A percentile compares a stretch with the other conserved stretches of the same genome.
Evolutionary conservation across 441 rosid species (phyloP).

Genomic region (Mallotus repandus): DNA sequence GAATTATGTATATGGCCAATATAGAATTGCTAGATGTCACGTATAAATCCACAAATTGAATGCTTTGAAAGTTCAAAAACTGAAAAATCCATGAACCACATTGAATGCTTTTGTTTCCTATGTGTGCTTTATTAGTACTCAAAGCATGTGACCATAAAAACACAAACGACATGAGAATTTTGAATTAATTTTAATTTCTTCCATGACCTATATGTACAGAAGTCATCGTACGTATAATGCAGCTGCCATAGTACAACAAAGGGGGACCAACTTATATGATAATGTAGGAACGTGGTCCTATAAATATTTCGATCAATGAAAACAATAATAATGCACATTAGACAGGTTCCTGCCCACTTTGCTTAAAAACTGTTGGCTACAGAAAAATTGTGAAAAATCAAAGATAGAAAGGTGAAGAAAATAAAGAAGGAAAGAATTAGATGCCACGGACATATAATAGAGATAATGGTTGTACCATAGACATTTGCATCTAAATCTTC

Average conservation of each 20-base stretch:
- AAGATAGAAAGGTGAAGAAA: not conserved
- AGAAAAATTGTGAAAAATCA: conserved; percentile 8
- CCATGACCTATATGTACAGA: too few relatives aligned
- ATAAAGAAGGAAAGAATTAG: conserved; percentile 21
- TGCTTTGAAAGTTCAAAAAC: not conserved
- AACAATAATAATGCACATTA: conserved; percentile 11
- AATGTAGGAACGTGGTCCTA: conserved; percentile 30
- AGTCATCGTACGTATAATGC: not conserved
- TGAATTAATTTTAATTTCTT: not conserved
- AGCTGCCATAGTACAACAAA: conserved; percentile 14
- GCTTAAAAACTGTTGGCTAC: conserved; percentile 33
- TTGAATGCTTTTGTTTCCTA: too few relatives aligned
- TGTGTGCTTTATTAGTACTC: too few relatives aligned
- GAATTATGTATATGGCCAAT: too few relatives aligned
- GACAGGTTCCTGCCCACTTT: conserved; percentile 31
- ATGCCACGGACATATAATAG: conserved; percentile 23
- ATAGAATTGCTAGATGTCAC: too few relatives aligned
- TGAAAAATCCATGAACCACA: not conserved
- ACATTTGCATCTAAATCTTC: not conserved
- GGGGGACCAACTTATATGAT: conserved; percentile 29
- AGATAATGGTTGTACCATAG: conserved; percentile 1
- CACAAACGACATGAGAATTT: not conserved
- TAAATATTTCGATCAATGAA: not conserved
- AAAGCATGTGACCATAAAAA: not conserved
- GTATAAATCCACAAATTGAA: too few relatives aligned